A percentile compares a stretch with the other conserved stretches of the same genome.
These are phyloP conservation scores for Oryza punctata DNA, from an alignment of 176 grass and related monocot species.

Conservation along the genomic window DNA sequence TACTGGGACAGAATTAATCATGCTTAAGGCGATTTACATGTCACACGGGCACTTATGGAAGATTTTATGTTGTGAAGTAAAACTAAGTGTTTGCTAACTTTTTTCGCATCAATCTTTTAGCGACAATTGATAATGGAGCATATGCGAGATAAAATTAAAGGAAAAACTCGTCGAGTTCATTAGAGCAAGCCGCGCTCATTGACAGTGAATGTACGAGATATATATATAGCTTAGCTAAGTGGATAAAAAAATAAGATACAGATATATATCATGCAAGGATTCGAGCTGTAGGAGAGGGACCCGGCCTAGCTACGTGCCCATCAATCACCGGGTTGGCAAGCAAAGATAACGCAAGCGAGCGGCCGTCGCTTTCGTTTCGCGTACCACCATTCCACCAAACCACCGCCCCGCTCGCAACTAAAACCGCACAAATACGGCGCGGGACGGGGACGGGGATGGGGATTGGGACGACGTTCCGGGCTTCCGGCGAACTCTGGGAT, in stretches of 20 bases:
- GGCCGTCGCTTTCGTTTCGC: slow-evolving; percentile 15
- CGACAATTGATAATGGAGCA: no score
- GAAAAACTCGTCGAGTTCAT: no score
- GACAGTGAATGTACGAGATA: no score
- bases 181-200: no score
- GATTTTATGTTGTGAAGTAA: not conserved
- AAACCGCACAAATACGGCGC: not conserved
- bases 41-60: not conserved
- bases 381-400: not conserved
- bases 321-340: not conserved
- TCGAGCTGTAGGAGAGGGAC: not conserved
- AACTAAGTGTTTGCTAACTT: not conserved
- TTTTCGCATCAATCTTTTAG: not conserved
- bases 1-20: not conserved
- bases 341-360: not conserved
- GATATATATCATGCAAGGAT: not conserved
- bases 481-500: no score
- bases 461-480: not conserved
- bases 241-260: not conserved
- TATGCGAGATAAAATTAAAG: no score
- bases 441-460: no score
- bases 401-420: not conserved
- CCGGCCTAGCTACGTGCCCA: not conserved
- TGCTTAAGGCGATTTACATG: not conserved
- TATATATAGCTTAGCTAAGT: no score